Conservation (phyloP, 1,139 yeast genomes). For the Taiozyma sp. region DNA sequence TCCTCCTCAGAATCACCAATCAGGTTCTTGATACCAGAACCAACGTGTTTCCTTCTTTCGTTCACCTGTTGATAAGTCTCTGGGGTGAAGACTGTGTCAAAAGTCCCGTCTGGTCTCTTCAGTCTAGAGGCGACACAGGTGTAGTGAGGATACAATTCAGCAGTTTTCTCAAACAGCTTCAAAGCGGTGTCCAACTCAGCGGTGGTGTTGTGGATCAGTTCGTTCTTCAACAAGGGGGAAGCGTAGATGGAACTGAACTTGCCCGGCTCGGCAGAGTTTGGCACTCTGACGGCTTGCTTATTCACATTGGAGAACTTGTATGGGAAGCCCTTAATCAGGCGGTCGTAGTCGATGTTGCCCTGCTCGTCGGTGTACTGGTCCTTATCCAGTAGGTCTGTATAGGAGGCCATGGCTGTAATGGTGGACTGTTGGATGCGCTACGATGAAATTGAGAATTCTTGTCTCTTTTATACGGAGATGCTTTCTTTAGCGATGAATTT, state of each 20-base stretch:
- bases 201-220: slow-evolving; percentile 41
- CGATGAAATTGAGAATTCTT: background rate
- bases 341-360: slow-evolving; percentile 24
- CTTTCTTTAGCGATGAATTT: background rate
- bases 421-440: background rate
- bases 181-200: slow-evolving; percentile 47
- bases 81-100: slow-evolving; percentile 39
- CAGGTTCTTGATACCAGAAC: slow-evolving; percentile 52
- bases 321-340: background rate
- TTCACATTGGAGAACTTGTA: slow-evolving; percentile 11
- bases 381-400: background rate
- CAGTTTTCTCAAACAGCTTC: slow-evolving; percentile 43
- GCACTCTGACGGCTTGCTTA: slow-evolving; percentile 34
- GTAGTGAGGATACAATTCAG: slow-evolving; percentile 31
- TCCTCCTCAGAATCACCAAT: slow-evolving; percentile 29
- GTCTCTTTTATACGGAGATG: background rate
- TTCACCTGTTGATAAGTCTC: slow-evolving; percentile 40
- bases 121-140: slow-evolving; percentile 51
- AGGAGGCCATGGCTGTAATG: background rate
- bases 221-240: slow-evolving; percentile 35
- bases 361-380: slow-evolving; percentile 6
- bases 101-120: slow-evolving; percentile 1
- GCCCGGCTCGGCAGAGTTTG: slow-evolving; percentile 34
- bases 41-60: slow-evolving; percentile 45
- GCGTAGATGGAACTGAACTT: slow-evolving; percentile 57